phyloP scores from a whole-genome alignment of 148 eudicot genomes.

The Limonium bicolor region DNA sequence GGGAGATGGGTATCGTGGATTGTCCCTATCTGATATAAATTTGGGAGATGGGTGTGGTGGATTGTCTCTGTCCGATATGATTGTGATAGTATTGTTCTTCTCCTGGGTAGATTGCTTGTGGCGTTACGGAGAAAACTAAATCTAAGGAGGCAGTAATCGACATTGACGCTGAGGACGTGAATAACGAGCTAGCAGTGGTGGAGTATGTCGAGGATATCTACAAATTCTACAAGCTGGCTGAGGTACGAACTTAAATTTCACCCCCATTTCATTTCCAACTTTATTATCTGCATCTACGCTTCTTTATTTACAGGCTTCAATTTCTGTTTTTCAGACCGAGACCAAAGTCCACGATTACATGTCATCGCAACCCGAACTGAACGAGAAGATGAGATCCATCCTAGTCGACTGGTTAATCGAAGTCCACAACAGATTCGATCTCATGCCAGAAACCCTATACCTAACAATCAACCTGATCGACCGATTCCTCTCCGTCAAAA shows the following conservation, averaged over 20 bases:
- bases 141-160: conserved; percentile 22
- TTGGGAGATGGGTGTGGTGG: too few relatives aligned
- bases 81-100: too few relatives aligned
- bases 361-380: conserved; percentile 35
- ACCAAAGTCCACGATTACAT: conserved; percentile 26
- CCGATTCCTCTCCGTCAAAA: conserved; percentile 20
- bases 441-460: conserved; percentile 39
- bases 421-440: conserved; percentile 49
- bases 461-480: conserved; percentile 38
- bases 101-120: conserved; percentile 31
- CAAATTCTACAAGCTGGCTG: conserved; percentile 41
- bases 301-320: too few relatives aligned
- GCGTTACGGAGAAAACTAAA: conserved; percentile 7
- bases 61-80: too few relatives aligned
- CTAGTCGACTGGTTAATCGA: conserved; percentile 50
- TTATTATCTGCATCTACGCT: too few relatives aligned
- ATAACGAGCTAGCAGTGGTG: conserved; percentile 41
- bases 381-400: conserved; percentile 43
- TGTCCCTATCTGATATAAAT: too few relatives aligned
- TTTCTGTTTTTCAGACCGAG: conserved; percentile 12
- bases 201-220: conserved; percentile 55
- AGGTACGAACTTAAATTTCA: conserved; percentile 27
- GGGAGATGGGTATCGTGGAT: too few relatives aligned
- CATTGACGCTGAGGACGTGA: conserved; percentile 44
- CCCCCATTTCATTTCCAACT: too few relatives aligned